Base-by-base conservation (phyloP, 331 rosid species). In the Cydonia oblonga region DNA sequence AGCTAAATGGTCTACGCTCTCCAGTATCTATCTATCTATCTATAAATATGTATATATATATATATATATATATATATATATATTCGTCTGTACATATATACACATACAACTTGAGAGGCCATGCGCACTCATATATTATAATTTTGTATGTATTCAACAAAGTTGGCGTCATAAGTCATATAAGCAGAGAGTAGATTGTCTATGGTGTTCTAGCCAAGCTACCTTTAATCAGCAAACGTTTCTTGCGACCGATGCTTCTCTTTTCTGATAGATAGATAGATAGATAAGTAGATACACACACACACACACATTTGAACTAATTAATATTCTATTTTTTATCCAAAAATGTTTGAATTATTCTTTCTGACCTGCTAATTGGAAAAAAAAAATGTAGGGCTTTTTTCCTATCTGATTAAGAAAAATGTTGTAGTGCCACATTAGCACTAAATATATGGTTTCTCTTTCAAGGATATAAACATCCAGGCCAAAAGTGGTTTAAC, bases 391-490 rank as follows among this genome's bases (percentile, higher is more conserved):
- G 25, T 23, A 58, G 19, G 19, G 32, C 63, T 58, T 25, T 58
- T 20, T 58, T 2, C 19, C 9, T 5, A 58, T 58, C 7, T 58
- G 32, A 58, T 24, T 23, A 19, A n/a, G 22, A 53, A n/a, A 22
- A 18, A 22, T 13, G 15, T 57, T 28, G 66, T 46, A 76, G 79
- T 80, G 68, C 82, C 81, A 66, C 84, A 69, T 78, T 46, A 5
- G 53, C 53, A 16, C 8, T 5, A 46, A 15, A 15, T 46, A 15
- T 46, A 46, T 46, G 53, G 53, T 46, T 46, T 0, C 20, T 46
- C 9, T 16, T 16, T 46, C 20, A 46, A 46, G 53, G n/a, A 46
- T 46, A 16, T 16, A 16, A 7, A 46, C 2, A 46, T 46, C 18
- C 54, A 49, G 20, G 7, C 54, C 54, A 49, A 49, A 49, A 49